These are phyloP conservation scores for Nicotiana tabacum DNA, from an alignment of 257 asterid genomes.

Conservation along the genomic window DNA sequence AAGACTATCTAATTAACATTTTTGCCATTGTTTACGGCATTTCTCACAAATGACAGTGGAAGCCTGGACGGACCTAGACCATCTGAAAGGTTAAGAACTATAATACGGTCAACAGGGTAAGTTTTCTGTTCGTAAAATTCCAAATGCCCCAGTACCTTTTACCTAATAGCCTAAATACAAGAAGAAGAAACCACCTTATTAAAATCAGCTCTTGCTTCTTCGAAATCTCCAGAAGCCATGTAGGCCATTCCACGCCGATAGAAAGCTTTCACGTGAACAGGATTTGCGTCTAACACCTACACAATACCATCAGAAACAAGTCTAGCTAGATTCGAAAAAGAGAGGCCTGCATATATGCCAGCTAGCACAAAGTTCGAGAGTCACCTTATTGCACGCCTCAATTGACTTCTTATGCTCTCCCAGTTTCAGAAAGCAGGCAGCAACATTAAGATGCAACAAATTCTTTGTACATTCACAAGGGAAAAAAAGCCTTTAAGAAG, in stretches of 20 bases:
- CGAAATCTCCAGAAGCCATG: conserved; percentile 79
- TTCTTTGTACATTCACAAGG: conserved; percentile 49
- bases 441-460: conserved; percentile 86
- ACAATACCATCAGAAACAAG: conserved; percentile 1
- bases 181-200: conserved; percentile 48
- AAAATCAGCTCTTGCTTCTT: conserved; percentile 87
- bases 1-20: background rate
- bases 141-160: background rate
- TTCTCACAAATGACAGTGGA: background rate
- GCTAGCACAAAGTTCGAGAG: background rate
- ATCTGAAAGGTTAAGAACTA: background rate
- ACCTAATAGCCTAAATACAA: background rate
- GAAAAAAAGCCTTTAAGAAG: conserved; percentile 6
- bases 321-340: background rate
- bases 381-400: conserved; percentile 93
- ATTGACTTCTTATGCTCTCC: conserved; percentile 83
- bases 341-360: background rate
- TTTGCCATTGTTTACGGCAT: background rate
- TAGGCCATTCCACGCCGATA: conserved; percentile 98
- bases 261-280: conserved; percentile 84
- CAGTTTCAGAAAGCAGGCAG: conserved; percentile 90
- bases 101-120: background rate
- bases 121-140: background rate
- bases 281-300: conserved; percentile 87
- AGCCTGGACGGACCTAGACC: background rate